A percentile compares a stretch with the other conserved stretches of the same genome.
These are phyloP conservation scores for Aquilaria agallochum DNA, from an alignment of 441 rosid genomes.

Conservation along the genomic window DNA sequence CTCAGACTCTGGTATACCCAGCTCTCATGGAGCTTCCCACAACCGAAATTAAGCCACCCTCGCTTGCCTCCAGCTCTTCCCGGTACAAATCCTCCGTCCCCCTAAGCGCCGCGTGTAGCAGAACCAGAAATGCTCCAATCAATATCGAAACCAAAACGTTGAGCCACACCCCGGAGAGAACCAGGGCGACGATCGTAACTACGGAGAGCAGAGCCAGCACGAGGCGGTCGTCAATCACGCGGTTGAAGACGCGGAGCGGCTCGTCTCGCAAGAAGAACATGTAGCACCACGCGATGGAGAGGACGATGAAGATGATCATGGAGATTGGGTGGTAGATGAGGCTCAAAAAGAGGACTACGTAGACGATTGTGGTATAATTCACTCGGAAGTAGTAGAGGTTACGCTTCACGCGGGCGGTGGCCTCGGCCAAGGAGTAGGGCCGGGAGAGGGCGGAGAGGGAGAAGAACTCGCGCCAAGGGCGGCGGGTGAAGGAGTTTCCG, in stretches of 20 bases:
- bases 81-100: slow-evolving; percentile 45
- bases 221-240: slow-evolving; percentile 51
- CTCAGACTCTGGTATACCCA: slow-evolving; percentile 35
- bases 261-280: slow-evolving; percentile 61
- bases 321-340: slow-evolving; percentile 71
- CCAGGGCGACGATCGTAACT: slow-evolving; percentile 45
- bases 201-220: slow-evolving; percentile 37
- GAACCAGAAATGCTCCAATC: slow-evolving; percentile 33
- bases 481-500: slow-evolving; percentile 31
- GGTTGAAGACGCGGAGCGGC: slow-evolving; percentile 34
- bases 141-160: slow-evolving; percentile 55
- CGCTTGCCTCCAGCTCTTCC: slow-evolving; percentile 34
- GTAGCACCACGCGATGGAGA: slow-evolving; percentile 56
- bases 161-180: slow-evolving; percentile 53
- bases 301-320: slow-evolving; percentile 46
- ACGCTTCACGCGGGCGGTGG: slow-evolving; percentile 35
- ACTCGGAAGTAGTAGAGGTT: slow-evolving; percentile 59
- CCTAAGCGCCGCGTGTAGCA: slow-evolving; percentile 48
- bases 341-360: slow-evolving; percentile 50
- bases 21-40: slow-evolving; percentile 41
- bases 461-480: slow-evolving; percentile 59
- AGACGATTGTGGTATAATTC: slow-evolving; percentile 49
- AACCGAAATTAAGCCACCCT: slow-evolving; percentile 40
- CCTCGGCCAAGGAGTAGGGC: slow-evolving; percentile 42
- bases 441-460: slow-evolving; percentile 31